A percentile compares a stretch with the other conserved stretches of the same genome.
These are phyloP conservation scores for Myxozyma lipomycoides DNA, from an alignment of 805 yeast species.

Conservation along the genomic window DNA sequence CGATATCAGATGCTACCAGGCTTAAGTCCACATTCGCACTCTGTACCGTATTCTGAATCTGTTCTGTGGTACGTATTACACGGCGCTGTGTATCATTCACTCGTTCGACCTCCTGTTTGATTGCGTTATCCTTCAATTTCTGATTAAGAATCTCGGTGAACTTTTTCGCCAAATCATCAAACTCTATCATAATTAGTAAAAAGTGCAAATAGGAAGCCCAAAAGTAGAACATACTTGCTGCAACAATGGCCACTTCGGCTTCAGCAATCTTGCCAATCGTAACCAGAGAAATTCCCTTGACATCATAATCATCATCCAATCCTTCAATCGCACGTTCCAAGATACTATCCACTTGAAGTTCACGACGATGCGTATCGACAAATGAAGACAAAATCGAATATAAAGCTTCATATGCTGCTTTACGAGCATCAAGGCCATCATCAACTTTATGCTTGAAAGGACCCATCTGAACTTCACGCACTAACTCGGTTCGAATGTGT, in stretches of 20 bases:
- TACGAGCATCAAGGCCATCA: slow-evolving; percentile 68
- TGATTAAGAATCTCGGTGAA: slow-evolving; percentile 44
- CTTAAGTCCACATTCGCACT: background rate
- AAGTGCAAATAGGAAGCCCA: background rate
- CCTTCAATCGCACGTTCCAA: slow-evolving; percentile 49
- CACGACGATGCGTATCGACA: slow-evolving; percentile 1
- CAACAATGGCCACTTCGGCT: slow-evolving; percentile 33
- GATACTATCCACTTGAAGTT: slow-evolving; percentile 6
- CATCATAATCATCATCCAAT: slow-evolving; percentile 57
- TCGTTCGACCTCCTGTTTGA: slow-evolving; percentile 63
- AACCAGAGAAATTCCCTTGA: slow-evolving; percentile 52
- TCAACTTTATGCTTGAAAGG: slow-evolving; percentile 82
- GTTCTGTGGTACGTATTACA: slow-evolving; percentile 11
- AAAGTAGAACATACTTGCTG: slow-evolving; percentile 7
- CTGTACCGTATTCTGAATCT: slow-evolving; percentile 12
- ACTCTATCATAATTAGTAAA: slow-evolving; percentile 11
- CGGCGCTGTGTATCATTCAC: slow-evolving; percentile 43
- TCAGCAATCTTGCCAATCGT: slow-evolving; percentile 42
- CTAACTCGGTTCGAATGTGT: slow-evolving; percentile 51
- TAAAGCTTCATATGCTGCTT: slow-evolving; percentile 65
- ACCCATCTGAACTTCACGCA: slow-evolving; percentile 72
- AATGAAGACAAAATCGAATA: slow-evolving; percentile 45
- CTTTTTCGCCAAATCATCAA: slow-evolving; percentile 37
- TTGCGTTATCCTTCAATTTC: slow-evolving; percentile 56
- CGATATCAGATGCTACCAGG: background rate